Evolutionary conservation across 1,284 basidiomycete genomes (phyloP).

Genomic region (Kalmanozyma brasiliensis): DNA sequence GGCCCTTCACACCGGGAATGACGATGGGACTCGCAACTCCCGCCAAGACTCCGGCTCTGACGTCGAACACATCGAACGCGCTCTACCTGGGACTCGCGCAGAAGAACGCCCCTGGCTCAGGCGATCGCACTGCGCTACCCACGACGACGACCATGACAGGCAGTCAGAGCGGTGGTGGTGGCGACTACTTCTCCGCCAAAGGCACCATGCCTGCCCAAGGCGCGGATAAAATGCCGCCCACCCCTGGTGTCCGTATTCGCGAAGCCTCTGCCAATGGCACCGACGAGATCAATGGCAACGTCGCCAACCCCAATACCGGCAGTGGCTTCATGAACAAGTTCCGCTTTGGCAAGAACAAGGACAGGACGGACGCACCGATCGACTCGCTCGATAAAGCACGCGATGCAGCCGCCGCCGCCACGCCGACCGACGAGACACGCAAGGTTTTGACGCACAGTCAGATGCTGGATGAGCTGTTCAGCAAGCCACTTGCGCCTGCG

Average conservation of each 20-base stretch:
- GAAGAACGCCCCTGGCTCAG: slow-evolving; percentile 4
- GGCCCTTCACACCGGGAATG: slow-evolving; percentile 66
- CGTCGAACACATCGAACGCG: slow-evolving; percentile 24
- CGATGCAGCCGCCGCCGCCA: slow-evolving; percentile 10
- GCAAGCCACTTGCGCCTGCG: slow-evolving; percentile 78
- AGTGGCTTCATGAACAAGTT: slow-evolving; percentile 55
- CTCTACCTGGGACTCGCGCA: slow-evolving; percentile 28
- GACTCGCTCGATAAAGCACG: slow-evolving; percentile 26
- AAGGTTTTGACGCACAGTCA: slow-evolving; percentile 19
- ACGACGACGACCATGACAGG: slow-evolving; percentile 29
- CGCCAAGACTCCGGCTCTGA: slow-evolving; percentile 51
- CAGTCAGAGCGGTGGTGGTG: not conserved
- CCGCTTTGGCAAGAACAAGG: slow-evolving; percentile 48
- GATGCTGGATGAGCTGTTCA: slow-evolving; percentile 75
- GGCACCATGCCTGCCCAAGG: slow-evolving; percentile 8
- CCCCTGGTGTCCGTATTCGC: slow-evolving; percentile 13
- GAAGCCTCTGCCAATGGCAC: slow-evolving; percentile 19
- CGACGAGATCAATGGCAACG: slow-evolving; percentile 32
- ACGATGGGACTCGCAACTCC: slow-evolving; percentile 55
- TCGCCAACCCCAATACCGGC: slow-evolving; percentile 15
- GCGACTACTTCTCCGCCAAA: slow-evolving; percentile 51
- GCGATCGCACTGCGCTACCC: slow-evolving; percentile 19
- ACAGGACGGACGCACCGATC: slow-evolving; percentile 20
- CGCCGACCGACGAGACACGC: not conserved
- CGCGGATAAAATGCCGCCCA: slow-evolving; percentile 8